Conservation (phyloP, 2,329 filamentous ascomycete species). For the Pestalotiopsis sp. region DNA sequence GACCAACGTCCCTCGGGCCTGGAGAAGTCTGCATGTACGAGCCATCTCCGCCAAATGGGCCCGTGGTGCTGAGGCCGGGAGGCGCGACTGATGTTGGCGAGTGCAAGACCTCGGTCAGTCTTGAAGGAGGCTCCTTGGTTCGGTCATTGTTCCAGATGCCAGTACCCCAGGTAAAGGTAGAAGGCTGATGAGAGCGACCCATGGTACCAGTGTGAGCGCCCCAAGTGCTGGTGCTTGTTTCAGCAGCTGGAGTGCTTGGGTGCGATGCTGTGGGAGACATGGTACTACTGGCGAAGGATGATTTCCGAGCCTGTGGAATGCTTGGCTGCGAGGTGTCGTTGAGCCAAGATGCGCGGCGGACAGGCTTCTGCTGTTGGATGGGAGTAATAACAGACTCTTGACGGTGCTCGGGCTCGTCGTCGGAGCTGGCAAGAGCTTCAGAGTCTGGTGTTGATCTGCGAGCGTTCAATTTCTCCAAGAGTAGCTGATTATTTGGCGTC, state of each 20-base stretch:
- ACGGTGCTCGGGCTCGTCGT: slow-evolving; percentile 80
- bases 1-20: slow-evolving; percentile 53
- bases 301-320: slow-evolving; percentile 68
- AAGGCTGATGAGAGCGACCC: slow-evolving; percentile 48
- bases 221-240: slow-evolving; percentile 59
- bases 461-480: slow-evolving; percentile 76
- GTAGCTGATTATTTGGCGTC: slow-evolving; percentile 61
- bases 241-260: slow-evolving; percentile 76
- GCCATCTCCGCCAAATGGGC: slow-evolving; percentile 53
- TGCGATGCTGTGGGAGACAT: slow-evolving; percentile 82
- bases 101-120: slow-evolving; percentile 73
- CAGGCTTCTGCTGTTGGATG: slow-evolving; percentile 61
- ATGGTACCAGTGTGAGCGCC: slow-evolving; percentile 51
- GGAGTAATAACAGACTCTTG: slow-evolving; percentile 53
- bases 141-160: slow-evolving; percentile 83
- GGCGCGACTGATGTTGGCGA: slow-evolving; percentile 70
- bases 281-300: slow-evolving; percentile 74
- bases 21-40: slow-evolving; percentile 52
- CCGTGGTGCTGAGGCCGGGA: slow-evolving; percentile 37
- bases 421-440: slow-evolving; percentile 89
- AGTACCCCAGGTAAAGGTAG: slow-evolving; percentile 72
- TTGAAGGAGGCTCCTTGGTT: slow-evolving; percentile 72
- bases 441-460: slow-evolving; percentile 91
- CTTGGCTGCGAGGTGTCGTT: slow-evolving; percentile 73
- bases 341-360: slow-evolving; percentile 80